Evolutionary conservation across 495 filamentous ascomycete species (phyloP).

Genomic region (Neurospora sp.): DNA sequence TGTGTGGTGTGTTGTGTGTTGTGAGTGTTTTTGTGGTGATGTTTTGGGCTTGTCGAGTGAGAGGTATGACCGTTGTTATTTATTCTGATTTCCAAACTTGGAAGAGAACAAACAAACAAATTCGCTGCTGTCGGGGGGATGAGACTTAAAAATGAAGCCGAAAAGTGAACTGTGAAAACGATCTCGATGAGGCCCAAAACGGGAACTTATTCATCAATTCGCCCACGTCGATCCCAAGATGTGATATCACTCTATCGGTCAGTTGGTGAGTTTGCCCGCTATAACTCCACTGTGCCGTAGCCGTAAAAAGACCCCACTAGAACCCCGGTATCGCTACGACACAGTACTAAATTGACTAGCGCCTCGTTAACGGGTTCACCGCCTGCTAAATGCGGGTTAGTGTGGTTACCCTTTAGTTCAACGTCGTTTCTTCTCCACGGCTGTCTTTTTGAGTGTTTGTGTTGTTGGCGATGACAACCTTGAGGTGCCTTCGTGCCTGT

Average conservation of each 20-base stretch:
- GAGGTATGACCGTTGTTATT: neutral
- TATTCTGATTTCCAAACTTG: neutral
- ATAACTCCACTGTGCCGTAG: neutral
- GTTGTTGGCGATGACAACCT: neutral
- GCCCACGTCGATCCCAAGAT: neutral
- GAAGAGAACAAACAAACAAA: neutral
- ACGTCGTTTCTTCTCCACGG: neutral
- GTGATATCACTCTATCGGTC: neutral
- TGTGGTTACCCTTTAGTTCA: neutral
- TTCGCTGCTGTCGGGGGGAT: neutral
- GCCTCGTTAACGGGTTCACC: neutral
- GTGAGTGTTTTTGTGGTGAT: neutral
- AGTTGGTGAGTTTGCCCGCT: neutral
- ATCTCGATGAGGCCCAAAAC: neutral
- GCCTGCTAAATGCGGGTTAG: neutral
- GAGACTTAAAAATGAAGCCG: neutral
- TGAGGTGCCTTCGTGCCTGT: neutral
- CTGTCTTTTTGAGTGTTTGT: neutral
- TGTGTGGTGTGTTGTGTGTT: constrained; percentile 1
- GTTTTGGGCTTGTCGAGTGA: neutral
- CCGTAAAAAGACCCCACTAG: neutral
- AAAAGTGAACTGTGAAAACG: neutral
- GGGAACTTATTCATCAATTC: neutral
- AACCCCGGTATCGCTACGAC: neutral
- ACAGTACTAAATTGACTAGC: neutral